A percentile compares a stretch with the other conserved stretches of the same genome.
Conservation (phyloP, 129 eudicot genomes). For the Pseudognaphalium luteoalbum region DNA sequence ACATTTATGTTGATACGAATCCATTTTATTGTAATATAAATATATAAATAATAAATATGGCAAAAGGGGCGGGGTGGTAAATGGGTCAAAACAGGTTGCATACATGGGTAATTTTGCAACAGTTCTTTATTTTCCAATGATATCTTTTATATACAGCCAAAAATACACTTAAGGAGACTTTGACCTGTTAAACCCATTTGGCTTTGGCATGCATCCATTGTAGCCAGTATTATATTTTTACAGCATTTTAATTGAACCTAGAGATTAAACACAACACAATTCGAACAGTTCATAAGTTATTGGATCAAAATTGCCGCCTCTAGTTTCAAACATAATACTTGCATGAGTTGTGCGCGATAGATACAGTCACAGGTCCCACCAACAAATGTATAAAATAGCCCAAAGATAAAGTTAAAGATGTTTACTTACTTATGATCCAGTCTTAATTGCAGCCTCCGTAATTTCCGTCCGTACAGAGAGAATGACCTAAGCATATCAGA, state of each 20-base stretch:
- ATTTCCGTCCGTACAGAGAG: slow-evolving; percentile 87
- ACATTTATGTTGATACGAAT: not conserved
- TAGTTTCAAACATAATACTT: not conserved
- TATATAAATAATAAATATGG: not conserved
- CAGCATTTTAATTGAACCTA: not conserved
- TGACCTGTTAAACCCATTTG: not conserved
- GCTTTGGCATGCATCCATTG: not conserved
- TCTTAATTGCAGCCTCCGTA: slow-evolving; percentile 93
- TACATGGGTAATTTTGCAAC: not conserved
- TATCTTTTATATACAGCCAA: not conserved
- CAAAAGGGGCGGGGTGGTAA: not conserved
- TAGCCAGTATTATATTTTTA: not conserved
- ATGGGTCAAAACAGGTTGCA: not conserved
- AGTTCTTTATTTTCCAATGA: too few relatives aligned
- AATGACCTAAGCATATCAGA: slow-evolving; percentile 59
- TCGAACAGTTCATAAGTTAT: not conserved
- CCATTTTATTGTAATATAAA: not conserved
- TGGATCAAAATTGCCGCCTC: not conserved
- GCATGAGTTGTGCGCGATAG: not conserved
- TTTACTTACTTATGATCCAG: slow-evolving; percentile 52
- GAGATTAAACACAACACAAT: not conserved
- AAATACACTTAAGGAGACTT: not conserved
- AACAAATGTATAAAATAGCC: not conserved
- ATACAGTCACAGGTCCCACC: not conserved
- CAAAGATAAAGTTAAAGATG: not conserved